A percentile compares a stretch with the other conserved stretches of the same genome.
Conservation (phyloP, 352 stramenopile species). For the Pilasporangium apinafurcum region DNA sequence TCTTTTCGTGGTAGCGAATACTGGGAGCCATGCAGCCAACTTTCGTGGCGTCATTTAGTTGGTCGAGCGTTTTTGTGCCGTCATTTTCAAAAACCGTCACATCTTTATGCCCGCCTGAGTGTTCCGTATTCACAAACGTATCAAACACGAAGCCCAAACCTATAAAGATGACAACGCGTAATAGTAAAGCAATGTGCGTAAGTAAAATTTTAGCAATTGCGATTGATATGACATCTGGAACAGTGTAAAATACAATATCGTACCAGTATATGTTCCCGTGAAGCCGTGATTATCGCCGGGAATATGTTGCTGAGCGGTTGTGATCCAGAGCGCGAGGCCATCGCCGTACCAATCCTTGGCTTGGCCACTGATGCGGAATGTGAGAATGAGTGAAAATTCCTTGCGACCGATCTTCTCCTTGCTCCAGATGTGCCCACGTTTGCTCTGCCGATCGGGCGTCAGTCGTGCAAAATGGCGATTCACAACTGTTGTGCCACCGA, state of each 20-base stretch:
- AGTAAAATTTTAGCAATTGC: background rate
- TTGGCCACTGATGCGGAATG: conserved; percentile 82
- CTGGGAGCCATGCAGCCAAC: conserved; percentile 66
- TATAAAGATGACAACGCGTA: too few species aligned
- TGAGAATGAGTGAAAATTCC: conserved; percentile 75
- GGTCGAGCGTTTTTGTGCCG: conserved; percentile 65
- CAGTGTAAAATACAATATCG: too few species aligned
- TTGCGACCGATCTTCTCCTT: conserved; percentile 46
- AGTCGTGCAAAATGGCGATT: conserved; percentile 81
- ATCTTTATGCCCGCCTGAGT: conserved; percentile 74
- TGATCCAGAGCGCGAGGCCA: conserved; percentile 78
- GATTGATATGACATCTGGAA: background rate
- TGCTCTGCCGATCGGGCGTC: conserved; percentile 75
- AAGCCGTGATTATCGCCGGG: conserved; percentile 80
- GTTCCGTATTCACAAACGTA: conserved; percentile 81
- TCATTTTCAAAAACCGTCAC: conserved; percentile 82
- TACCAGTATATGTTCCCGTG: conserved; percentile 49
- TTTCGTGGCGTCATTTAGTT: conserved; percentile 66
- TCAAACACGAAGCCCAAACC: conserved; percentile 78
- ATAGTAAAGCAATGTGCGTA: background rate
- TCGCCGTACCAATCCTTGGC: conserved; percentile 71
- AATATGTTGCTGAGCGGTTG: conserved; percentile 35
- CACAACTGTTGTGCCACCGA: conserved; percentile 55
- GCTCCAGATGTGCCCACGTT: conserved; percentile 69
- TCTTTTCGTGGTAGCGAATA: conserved; percentile 80